Evolutionary conservation across 2,329 filamentous ascomycete species (phyloP), one percentile per base, ranked within the genome.

Genomic region (Beauveria scarabaeidicola): DNA sequence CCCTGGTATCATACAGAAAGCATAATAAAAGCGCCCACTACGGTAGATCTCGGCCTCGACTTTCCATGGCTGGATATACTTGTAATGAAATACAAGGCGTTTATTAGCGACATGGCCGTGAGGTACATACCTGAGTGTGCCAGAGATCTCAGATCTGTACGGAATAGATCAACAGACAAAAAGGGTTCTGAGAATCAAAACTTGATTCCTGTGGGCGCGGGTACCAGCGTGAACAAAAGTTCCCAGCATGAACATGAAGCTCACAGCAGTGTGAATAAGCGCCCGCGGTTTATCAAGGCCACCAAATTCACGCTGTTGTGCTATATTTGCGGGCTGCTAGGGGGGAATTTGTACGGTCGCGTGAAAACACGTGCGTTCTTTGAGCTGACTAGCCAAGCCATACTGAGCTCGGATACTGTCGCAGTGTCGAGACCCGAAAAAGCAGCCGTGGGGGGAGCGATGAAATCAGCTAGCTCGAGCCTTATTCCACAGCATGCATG

Each of bases 181-280:
- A 17, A 4, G 11, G 2, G 1, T 25, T 25, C 5, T 46, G 5
- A 2, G n/a, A 25, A 46, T 3, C 19, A 25, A 4, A 19, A 23
- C 43, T 13, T 25, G 2, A 25, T 46, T 8, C 15, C 43, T n/a
- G n/a, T n/a, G n/a, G n/a, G n/a, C n/a, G n/a, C n/a, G 2, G 36
- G 55, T 58, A 58, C 38, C 44, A n/a, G 19, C 46, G 55, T 58
- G 55, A 51, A 58, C 55, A 58, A 58, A 43, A 43, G 55, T 19
- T 41, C 29, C 46, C 36, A 29, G 13, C 3, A 6, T 27, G 2
- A 15, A 2, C 9, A 21, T n/a, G 6, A 1, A 17, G 17, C 17
- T 50, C 36, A 58, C 55, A 15, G 36, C 36, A 27, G 3, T 58
- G 55, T 58, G 55, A 58, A 17, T 11, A 21, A 13, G 8, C 21